Evolutionary conservation across 768 basidiomycete genomes (phyloP), one percentile per base, ranked within the genome.

Genomic region (Russula griseocarnosa): DNA sequence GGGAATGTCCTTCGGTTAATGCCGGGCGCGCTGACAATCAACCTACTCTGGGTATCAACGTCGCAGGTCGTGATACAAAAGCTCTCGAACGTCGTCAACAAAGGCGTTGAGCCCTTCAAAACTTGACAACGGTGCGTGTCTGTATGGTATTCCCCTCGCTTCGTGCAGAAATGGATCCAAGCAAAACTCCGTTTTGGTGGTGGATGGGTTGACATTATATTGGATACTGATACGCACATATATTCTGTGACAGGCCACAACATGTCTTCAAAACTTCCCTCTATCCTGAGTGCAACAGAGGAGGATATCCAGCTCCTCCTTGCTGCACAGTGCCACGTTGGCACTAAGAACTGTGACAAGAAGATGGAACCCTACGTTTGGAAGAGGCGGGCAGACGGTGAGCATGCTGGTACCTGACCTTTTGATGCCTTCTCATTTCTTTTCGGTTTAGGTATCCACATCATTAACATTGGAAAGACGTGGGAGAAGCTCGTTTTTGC

Each of bases 401-500:
- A 76, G 90, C 76, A 16, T n/a, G 42, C 49, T 36, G 28, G 13
- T 49, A 36, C 36, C 61, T 7, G 24, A 14, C 16, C 24, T 22
- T 13, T 9, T 16, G 38, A 56, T 34, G 3, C 52, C 56, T 8
- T 49, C 67, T 68, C 62, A 67, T 53, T 60, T 54, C 24, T 14
- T 55, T 22, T 40, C 56, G 65, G 54, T 58, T 26, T 76, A 97
- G 95, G 95, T 70, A 92, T 98, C 77, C 89, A 99, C 81, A 80
- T 99, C 74, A 78, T 98, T 72, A 97, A 98, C 86, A 90, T 98
- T 70, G 97, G 97, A 74, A 99, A 98, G 85, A 99, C 96, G 69
- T 98, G 95, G 95, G 96, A 98, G 79, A 99, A 99, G 79, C 85
- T 99, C 69, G 94, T 98, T 69, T 84, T 99, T 71, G 97, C 97